Evolutionary conservation across 2,329 filamentous ascomycete genomes (phyloP), one percentile per base, ranked within the genome.

Genomic region (Ilyonectria destructans): DNA sequence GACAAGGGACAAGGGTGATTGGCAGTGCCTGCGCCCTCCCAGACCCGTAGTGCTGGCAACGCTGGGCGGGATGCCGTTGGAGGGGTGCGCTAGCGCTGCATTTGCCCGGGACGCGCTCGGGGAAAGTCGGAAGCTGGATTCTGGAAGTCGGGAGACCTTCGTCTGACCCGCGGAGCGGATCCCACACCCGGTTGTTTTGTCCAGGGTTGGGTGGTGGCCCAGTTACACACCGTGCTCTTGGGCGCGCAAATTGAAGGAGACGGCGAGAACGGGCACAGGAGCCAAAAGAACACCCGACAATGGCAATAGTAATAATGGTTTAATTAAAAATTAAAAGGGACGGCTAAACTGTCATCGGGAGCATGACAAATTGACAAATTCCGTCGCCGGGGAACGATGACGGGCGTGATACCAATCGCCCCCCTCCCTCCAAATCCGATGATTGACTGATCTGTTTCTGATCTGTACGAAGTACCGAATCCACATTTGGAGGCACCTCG

Each of bases 51-150:
- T 49, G 67, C 67, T 71, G 69, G 69, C 69, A 65, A 70, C 69
- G 43, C 63, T 65, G 63, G 49, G 57, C 57, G 70, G 67, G 74
- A 73, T 69, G 60, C 69, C 68, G 64, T 48, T 71, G 69, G 67
- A 54, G 65, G 71, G 55, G 43, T 56, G 62, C 70, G 65, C 70
- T 74, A 74, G 70, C 63, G 60, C 66, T 65, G 67, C 61, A 56
- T 66, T 61, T 46, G 64, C 59, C 48, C 61, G 65, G 60, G 51
- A 45, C 48, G 51, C 54, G 23, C 33, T 74, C 74, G 74, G 74
- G 71, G 58, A 71, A 75, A 72, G 68, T 72, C 74, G 74, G 74
- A 75, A 73, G 60, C 29, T 69, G 63, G 69, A 57, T 72, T 75
- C 65, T 72, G 68, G 65, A 70, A 73, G 65, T 72, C 73, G 71